phyloP scores from a whole-genome alignment of 179 eudicot species.

The Sideroxylon spinosum region DNA sequence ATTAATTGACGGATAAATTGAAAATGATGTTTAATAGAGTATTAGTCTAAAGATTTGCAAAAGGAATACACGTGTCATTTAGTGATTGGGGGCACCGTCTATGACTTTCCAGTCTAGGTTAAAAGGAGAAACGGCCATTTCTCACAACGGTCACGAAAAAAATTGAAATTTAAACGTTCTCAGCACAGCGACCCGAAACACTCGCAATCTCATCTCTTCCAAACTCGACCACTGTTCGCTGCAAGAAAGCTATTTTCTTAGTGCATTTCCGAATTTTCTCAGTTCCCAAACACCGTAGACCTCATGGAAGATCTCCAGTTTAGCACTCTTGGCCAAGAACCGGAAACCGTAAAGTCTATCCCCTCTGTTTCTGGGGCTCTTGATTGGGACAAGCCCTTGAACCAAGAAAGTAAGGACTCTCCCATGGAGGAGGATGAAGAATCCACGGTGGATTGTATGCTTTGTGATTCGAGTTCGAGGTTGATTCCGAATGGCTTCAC shows the following conservation, averaged over 20 bases:
- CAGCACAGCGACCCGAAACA: constrained; percentile 1
- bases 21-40: too few species aligned
- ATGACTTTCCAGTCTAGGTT: background rate
- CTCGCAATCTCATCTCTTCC: background rate
- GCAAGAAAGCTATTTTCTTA: constrained; percentile 10
- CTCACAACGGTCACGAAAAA: constrained; percentile 14
- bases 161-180: constrained; percentile 18
- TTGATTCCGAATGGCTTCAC: constrained; percentile 52
- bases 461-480: constrained; percentile 58
- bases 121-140: constrained; percentile 15
- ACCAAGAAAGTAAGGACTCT: constrained; percentile 26
- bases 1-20: too few species aligned
- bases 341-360: constrained; percentile 41
- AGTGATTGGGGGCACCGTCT: too few species aligned
- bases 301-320: constrained; percentile 39
- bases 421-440: constrained; percentile 54
- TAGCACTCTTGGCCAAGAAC: constrained; percentile 18
- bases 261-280: constrained; percentile 8
- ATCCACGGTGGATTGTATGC: constrained; percentile 41
- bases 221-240: constrained; percentile 7
- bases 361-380: constrained; percentile 30
- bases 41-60: too few species aligned
- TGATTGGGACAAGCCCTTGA: constrained; percentile 28
- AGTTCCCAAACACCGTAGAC: background rate
- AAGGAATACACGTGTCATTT: too few species aligned